Percentiles rank a stretch among this genome's conserved stretches.
Conservation (phyloP, 768 basidiomycete genomes). For the Amanita polypyramis region DNA sequence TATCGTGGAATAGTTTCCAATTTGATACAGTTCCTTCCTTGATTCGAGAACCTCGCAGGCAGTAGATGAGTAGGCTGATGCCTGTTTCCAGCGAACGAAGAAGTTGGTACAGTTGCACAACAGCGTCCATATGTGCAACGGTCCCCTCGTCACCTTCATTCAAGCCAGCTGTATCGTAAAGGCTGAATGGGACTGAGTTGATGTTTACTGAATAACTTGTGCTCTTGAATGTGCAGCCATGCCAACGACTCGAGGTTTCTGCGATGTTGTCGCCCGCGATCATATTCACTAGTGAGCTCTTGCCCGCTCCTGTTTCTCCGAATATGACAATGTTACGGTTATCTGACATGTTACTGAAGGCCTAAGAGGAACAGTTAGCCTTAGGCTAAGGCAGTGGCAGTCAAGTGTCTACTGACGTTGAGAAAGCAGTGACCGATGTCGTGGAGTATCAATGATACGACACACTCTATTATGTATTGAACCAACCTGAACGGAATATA, state of each 20-base stretch:
- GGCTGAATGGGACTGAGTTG: constrained; percentile 13
- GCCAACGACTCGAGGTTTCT: constrained; percentile 19
- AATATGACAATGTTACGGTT: constrained; percentile 26
- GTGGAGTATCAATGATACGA: neutral
- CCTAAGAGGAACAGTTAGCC: neutral
- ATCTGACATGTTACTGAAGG: neutral
- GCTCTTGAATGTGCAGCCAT: constrained; percentile 25
- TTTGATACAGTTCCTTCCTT: constrained; percentile 23
- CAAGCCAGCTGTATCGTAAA: constrained; percentile 32
- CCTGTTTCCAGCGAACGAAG: constrained; percentile 24
- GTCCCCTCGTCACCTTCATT: constrained; percentile 21
- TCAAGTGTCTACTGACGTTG: neutral
- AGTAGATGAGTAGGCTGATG: constrained; percentile 29
- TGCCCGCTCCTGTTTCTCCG: constrained; percentile 28
- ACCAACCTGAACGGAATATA: too few relatives aligned
- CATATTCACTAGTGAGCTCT: constrained; percentile 35
- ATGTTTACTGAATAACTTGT: constrained; percentile 16
- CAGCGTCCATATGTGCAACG: constrained; percentile 14
- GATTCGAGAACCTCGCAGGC: constrained; percentile 28
- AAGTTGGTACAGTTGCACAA: constrained; percentile 18
- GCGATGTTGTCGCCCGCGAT: constrained; percentile 20
- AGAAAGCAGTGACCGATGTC: too few relatives aligned
- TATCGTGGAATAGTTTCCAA: constrained; percentile 25
- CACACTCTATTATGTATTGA: too few relatives aligned
- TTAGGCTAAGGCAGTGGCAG: neutral